These are phyloP conservation scores for Umbilicus rupestris DNA, from an alignment of 164 flowering plant genomes.

Conservation along the genomic window DNA sequence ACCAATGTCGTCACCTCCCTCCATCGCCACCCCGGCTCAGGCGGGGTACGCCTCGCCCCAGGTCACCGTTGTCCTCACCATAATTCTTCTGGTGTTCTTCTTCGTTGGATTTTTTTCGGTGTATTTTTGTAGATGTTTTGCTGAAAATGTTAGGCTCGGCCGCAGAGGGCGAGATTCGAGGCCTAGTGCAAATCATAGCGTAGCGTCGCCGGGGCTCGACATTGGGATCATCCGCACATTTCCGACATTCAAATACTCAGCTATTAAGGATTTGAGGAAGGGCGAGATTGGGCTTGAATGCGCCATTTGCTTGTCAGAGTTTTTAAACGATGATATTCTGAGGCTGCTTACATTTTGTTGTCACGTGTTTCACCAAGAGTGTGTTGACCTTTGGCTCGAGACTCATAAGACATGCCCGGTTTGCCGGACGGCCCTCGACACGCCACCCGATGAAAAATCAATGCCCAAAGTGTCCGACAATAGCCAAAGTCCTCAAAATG, in stretches of 20 bases:
- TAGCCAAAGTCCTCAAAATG: neutral
- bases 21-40: conserved; percentile 2
- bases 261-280: conserved; percentile 30
- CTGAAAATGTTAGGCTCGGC: conserved; percentile 20
- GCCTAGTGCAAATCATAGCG: neutral
- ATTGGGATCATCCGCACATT: conserved; percentile 36
- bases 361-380: conserved; percentile 77
- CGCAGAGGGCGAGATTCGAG: conserved; percentile 13
- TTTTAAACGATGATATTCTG: conserved; percentile 32
- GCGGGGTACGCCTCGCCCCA: conserved; percentile 20
- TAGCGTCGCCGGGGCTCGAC: conserved; percentile 37
- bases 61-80: conserved; percentile 32
- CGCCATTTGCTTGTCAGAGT: conserved; percentile 67
- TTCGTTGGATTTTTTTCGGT: conserved; percentile 52
- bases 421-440: conserved; percentile 51
- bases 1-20: neutral
- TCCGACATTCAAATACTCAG: conserved; percentile 46
- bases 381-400: conserved; percentile 76
- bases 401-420: conserved; percentile 74
- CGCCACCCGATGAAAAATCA: conserved; percentile 12
- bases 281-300: conserved; percentile 56
- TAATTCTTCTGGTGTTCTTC: conserved; percentile 44
- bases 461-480: neutral
- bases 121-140: conserved; percentile 48
- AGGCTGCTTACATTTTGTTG: conserved; percentile 45